Conservation (phyloP, 768 basidiomycete species). For the Suillus alpinus region DNA sequence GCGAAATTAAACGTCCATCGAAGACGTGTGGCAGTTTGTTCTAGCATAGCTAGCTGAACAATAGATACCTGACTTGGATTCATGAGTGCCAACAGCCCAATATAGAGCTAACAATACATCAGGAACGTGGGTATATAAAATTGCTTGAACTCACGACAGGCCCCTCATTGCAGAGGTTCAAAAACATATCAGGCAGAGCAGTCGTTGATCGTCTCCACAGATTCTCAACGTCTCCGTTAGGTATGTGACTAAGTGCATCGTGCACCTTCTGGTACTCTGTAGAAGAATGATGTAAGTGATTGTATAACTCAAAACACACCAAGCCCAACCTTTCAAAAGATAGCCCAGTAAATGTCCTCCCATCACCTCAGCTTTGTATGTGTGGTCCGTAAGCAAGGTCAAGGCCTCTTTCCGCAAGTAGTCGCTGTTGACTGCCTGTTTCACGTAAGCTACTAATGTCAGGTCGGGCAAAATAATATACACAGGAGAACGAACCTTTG, state of each 20-base stretch:
- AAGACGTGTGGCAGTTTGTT: slow-evolving; percentile 23
- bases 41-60: slow-evolving; percentile 28
- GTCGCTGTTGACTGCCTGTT: slow-evolving; percentile 11
- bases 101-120: slow-evolving; percentile 22
- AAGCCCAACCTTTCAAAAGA: slow-evolving; percentile 17
- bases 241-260: slow-evolving; percentile 15
- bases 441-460: slow-evolving; percentile 17
- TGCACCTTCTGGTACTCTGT: slow-evolving; percentile 22
- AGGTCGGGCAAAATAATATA: neutral
- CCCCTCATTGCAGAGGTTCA: slow-evolving; percentile 13
- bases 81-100: slow-evolving; percentile 25
- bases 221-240: slow-evolving; percentile 11
- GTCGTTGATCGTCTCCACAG: slow-evolving; percentile 10
- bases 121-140: no score
- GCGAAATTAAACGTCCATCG: slow-evolving; percentile 18
- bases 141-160: slow-evolving; percentile 21
- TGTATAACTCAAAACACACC: no score
- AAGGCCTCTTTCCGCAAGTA: slow-evolving; percentile 23
- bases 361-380: slow-evolving; percentile 21
- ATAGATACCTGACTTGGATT: slow-evolving; percentile 26
- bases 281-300: neutral
- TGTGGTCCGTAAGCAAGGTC: slow-evolving; percentile 3
- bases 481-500: slow-evolving; percentile 13
- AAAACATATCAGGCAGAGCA: slow-evolving; percentile 8
- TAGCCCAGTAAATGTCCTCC: slow-evolving; percentile 16